Evolutionary conservation across 345 rosid genomes (phyloP).

Genomic region (Alliaria petiolata): DNA sequence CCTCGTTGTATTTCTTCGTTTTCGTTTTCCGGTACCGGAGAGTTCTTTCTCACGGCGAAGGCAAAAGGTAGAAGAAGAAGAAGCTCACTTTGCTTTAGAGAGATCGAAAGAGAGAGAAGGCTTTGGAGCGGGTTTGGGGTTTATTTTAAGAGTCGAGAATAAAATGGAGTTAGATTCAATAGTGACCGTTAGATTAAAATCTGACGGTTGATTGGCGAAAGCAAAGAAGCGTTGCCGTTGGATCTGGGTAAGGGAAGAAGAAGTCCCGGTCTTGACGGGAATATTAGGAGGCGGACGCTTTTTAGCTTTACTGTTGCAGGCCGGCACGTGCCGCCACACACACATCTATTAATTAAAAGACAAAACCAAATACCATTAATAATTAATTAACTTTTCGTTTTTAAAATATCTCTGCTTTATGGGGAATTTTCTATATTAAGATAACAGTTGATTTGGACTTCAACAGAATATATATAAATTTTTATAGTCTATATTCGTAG

Average conservation of each 20-base stretch:
- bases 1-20: neutral
- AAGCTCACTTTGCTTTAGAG: neutral
- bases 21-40: neutral
- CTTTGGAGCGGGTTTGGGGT: constrained; percentile 34
- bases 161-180: constrained; percentile 41
- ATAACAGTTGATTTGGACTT: constrained; percentile 8
- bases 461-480: neutral
- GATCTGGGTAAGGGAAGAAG: constrained; percentile 34
- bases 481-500: neutral
- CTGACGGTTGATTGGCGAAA: constrained; percentile 22
- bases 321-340: constrained; percentile 58
- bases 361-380: neutral
- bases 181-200: constrained; percentile 44
- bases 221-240: constrained; percentile 32
- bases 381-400: neutral
- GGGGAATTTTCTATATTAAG: constrained; percentile 6
- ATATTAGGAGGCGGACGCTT: constrained; percentile 40
- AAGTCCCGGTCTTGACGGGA: constrained; percentile 44
- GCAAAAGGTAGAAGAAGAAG: neutral
- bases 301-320: constrained; percentile 44
- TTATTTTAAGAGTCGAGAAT: constrained; percentile 31
- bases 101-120: constrained; percentile 6
- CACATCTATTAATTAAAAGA: neutral
- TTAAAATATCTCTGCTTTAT: constrained; percentile 2
- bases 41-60: neutral